Percentiles rank a stretch among this genome's conserved stretches.
Evolutionary conservation across 345 rosid species (phyloP).

Genomic region (Lenwebbia sp.): DNA sequence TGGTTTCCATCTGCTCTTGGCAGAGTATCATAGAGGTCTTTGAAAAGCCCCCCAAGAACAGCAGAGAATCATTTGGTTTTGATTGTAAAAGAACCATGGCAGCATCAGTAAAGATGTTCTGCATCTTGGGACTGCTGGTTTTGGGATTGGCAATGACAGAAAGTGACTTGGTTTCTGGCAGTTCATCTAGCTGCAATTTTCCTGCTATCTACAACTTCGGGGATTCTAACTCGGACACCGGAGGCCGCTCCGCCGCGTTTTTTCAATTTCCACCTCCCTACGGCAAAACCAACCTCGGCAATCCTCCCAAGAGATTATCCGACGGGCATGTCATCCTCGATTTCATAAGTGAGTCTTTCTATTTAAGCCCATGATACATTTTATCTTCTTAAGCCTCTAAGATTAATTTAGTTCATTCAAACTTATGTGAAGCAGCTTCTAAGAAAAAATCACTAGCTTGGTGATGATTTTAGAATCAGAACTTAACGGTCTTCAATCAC

Average conservation of each 20-base stretch:
- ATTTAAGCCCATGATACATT: not conserved
- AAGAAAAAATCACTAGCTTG: not conserved
- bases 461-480: not conserved
- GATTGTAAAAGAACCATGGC: not conserved
- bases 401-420: not conserved
- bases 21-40: not conserved
- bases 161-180: not conserved
- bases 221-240: conserved; percentile 74
- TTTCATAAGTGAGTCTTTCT: conserved; percentile 32
- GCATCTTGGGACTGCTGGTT: not conserved
- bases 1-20: not conserved
- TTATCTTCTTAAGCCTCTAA: not conserved
- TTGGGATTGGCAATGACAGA: not conserved
- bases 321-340: conserved; percentile 68
- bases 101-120: not conserved
- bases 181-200: not conserved
- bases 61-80: not conserved
- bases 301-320: conserved; percentile 48
- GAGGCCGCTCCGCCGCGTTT: conserved; percentile 39
- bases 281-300: conserved; percentile 39
- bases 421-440: not conserved
- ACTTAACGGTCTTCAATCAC: not conserved
- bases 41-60: not conserved
- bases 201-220: conserved; percentile 40
- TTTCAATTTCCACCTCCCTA: conserved; percentile 26